Base-by-base conservation (phyloP, 208 protist genomes). In the Trypanosoma cruzi region DNA sequence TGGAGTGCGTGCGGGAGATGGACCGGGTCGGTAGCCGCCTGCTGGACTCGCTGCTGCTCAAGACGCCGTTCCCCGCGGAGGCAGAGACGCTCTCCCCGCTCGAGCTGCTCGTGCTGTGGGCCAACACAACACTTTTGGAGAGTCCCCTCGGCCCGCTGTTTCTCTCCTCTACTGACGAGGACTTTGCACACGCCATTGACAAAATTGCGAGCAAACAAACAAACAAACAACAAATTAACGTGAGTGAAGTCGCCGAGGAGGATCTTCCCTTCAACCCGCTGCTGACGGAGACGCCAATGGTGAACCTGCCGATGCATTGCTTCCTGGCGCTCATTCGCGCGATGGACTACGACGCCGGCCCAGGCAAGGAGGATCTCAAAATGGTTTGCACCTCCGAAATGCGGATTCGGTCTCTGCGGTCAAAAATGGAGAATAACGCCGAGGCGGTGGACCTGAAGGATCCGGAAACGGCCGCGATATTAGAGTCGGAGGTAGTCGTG, bases 21-120 rank as follows among this genome's bases (percentile, higher is more conserved):
- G 89, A 90, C 52, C 73, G 79, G 34, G 79, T 90, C 32, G 86
- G 89, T 18, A 82, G 80, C 4, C 52, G 80, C 55, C 69, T 93
- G 73, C 65, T 93, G 31, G 57, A 81, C 74, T 77, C 71, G n/a
- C 61, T 95, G n/a, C 65, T 92, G 50, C 57, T 86, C 48, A 44
- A 59, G 6, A 68, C 24, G 22, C 36, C 50, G n/a, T 53, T 76
- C 66, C 56, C 53, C 1, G 24, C 16, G 16, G 36, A 24, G 16
- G 49, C 3, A 14, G 59, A 71, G 18, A 55, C 36, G 42, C 40
- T 63, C 62, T 73, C 70, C 13, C 69, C 71, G 13, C 63, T 77
- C n/a, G 79, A 83, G 53, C n/a, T 75, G 24, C 65, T 81, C 11
- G 75, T 82, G 16, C 29, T 68, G 26, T 75, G 69, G 69, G 69